Percentiles rank a stretch among this genome's conserved stretches.
These are phyloP conservation scores for Dentipellis sp. DNA, from an alignment of 768 basidiomycete species.

Conservation along the genomic window DNA sequence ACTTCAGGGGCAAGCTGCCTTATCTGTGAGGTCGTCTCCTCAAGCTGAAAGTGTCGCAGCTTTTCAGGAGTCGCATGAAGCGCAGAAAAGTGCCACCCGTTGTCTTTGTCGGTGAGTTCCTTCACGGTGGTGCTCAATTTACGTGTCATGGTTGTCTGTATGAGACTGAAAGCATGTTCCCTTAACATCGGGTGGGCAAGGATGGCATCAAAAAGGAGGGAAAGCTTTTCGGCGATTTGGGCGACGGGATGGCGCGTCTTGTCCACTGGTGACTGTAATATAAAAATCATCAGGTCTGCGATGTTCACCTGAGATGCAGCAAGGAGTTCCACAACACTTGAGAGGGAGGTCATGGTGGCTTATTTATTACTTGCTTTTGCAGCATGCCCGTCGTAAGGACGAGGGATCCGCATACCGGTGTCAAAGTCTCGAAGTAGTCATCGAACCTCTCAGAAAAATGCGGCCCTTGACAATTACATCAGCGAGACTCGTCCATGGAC, in stretches of 20 bases:
- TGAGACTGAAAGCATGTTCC: neutral
- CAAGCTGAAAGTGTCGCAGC: neutral
- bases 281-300: neutral
- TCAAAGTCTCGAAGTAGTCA: neutral
- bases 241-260: neutral
- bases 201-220: neutral
- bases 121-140: constrained; percentile 11
- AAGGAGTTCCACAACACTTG: neutral
- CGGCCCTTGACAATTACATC: neutral
- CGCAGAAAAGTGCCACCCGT: constrained; percentile 1
- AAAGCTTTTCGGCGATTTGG: neutral
- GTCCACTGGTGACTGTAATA: neutral
- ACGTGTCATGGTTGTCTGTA: neutral
- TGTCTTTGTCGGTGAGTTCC: neutral
- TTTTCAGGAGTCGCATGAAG: neutral
- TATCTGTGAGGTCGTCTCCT: neutral
- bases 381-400: neutral
- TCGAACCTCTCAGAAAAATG: neutral
- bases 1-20: neutral
- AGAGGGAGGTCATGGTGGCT: neutral
- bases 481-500: neutral
- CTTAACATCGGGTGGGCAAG: neutral
- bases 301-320: neutral
- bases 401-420: neutral
- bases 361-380: neutral